phyloP scores from a whole-genome alignment of 2,329 filamentous ascomycete species.

The Aspergillus awamori region DNA sequence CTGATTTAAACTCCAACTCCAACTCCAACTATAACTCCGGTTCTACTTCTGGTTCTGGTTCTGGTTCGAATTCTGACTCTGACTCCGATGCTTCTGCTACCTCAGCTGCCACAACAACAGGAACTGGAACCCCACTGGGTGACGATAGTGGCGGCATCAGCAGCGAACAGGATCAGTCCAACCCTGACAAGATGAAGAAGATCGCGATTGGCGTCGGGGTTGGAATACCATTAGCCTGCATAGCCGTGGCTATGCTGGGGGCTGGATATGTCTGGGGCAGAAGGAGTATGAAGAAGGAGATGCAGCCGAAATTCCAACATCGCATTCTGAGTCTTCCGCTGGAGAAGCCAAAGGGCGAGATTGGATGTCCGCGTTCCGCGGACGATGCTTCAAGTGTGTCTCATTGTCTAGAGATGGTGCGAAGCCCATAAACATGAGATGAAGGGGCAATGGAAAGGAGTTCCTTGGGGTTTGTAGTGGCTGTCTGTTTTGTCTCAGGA shows the following conservation, averaged over 20 bases:
- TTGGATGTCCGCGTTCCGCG: background rate
- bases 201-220: background rate
- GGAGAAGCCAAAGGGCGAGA: background rate
- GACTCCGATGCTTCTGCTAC: too few relatives aligned
- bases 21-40: too few relatives aligned
- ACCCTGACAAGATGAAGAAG: background rate
- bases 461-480: too few relatives aligned
- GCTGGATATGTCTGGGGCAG: background rate
- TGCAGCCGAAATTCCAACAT: too few relatives aligned
- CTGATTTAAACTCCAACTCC: too few relatives aligned
- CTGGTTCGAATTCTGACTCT: too few relatives aligned
- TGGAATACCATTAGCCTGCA: background rate
- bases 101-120: too few relatives aligned
- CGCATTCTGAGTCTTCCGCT: background rate
- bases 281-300: background rate
- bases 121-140: too few relatives aligned
- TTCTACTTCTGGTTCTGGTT: too few relatives aligned
- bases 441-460: too few relatives aligned
- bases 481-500: too few relatives aligned
- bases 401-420: background rate
- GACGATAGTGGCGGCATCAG: background rate
- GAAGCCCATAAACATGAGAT: background rate
- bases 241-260: background rate
- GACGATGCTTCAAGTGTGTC: background rate
- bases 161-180: background rate